Percentiles rank a stretch among this genome's conserved stretches.
Evolutionary conservation across 345 rosid genomes (phyloP).

Genomic region (rapeseed (Brassica napus)): DNA sequence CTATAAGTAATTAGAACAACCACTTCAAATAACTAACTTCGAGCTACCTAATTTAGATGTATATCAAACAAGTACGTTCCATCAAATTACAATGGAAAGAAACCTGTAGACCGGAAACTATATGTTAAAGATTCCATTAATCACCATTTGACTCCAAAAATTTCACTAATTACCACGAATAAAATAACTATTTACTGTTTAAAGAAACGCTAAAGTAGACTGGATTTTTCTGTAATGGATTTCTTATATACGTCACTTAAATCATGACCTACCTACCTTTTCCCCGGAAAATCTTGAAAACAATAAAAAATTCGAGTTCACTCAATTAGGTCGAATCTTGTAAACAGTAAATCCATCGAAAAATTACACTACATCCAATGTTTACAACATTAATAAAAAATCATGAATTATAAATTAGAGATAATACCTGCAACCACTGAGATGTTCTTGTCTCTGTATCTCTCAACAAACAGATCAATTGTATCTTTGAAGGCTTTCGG

Average conservation of each 20-base stretch:
- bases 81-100: background rate
- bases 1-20: background rate
- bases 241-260: constrained; percentile 11
- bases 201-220: background rate
- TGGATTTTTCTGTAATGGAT: background rate
- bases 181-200: background rate
- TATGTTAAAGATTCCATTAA: constrained; percentile 13
- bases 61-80: background rate
- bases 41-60: constrained; percentile 8
- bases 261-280: constrained; percentile 35
- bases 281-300: constrained; percentile 28
- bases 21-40: background rate
- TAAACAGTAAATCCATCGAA: constrained; percentile 15
- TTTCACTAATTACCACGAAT: background rate
- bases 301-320: constrained; percentile 23
- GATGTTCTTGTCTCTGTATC: constrained; percentile 82
- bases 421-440: constrained; percentile 90
- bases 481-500: constrained; percentile 90
- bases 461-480: constrained; percentile 86
- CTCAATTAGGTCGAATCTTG: constrained; percentile 21
- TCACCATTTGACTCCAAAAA: background rate
- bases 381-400: background rate
- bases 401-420: background rate
- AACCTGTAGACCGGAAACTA: background rate
- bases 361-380: constrained; percentile 10